Conservation (phyloP, 2,329 filamentous ascomycete species). For the Fusarium domesticum region DNA sequence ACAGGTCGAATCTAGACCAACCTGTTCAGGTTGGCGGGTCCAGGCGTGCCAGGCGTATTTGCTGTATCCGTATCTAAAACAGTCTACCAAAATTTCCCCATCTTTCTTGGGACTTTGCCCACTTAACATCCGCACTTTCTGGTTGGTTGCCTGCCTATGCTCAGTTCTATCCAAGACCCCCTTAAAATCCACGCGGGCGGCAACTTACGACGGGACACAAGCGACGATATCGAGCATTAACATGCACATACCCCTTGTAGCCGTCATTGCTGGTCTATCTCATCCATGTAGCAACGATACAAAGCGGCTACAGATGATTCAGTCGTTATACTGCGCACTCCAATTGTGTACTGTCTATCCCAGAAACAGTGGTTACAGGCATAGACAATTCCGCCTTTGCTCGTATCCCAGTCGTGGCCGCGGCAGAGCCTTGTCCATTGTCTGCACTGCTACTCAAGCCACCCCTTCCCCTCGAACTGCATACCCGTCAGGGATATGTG, state of each 20-base stretch:
- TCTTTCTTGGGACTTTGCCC: too few relatives aligned
- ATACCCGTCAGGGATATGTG: too few relatives aligned
- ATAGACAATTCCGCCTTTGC: neutral
- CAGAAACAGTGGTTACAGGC: neutral
- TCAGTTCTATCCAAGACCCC: too few relatives aligned
- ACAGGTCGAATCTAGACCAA: constrained; percentile 8
- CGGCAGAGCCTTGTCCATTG: neutral
- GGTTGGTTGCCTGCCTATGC: too few relatives aligned
- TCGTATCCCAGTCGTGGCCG: neutral
- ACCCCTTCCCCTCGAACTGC: neutral
- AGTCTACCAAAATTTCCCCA: too few relatives aligned
- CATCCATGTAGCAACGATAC: neutral
- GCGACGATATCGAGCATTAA: neutral
- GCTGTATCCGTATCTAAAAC: too few relatives aligned
- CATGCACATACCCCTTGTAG: neutral
- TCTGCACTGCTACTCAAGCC: neutral
- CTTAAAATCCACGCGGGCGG: neutral
- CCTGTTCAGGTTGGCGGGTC: too few relatives aligned
- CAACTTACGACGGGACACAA: neutral
- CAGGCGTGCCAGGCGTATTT: neutral
- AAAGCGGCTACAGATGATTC: neutral
- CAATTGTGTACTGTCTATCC: neutral
- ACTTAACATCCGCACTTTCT: too few relatives aligned
- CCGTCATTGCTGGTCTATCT: neutral
- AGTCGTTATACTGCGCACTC: too few relatives aligned